Evolutionary conservation across 441 rosid species (phyloP).

Genomic region (Flueggea neowawraea): DNA sequence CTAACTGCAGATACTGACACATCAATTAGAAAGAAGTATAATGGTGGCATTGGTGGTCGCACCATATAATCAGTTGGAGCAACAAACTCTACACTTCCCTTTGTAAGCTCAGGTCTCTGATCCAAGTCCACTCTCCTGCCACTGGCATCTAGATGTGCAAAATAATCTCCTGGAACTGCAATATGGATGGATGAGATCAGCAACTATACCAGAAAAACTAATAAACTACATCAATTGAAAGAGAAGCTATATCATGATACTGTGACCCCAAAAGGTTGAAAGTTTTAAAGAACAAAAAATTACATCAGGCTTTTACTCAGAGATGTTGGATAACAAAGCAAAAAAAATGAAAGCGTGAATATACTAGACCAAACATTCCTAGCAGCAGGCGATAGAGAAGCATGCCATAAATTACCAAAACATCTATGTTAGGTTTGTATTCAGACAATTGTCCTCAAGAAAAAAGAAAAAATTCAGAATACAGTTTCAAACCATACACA

Average conservation of each 20-base stretch:
- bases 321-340: not conserved
- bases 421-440: too few relatives aligned
- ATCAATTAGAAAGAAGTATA: slow-evolving; percentile 94
- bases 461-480: too few relatives aligned
- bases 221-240: not conserved
- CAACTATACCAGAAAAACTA: not conserved
- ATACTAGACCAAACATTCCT: not conserved
- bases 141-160: slow-evolving; percentile 87
- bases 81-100: slow-evolving; percentile 95
- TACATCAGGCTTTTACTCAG: too few relatives aligned
- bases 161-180: slow-evolving; percentile 96
- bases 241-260: not conserved
- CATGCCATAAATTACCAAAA: too few relatives aligned
- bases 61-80: slow-evolving; percentile 99
- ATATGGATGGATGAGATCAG: slow-evolving; percentile 12
- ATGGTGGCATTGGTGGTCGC: slow-evolving; percentile 99
- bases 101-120: slow-evolving; percentile 92
- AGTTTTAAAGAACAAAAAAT: too few relatives aligned
- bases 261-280: too few relatives aligned
- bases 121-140: slow-evolving; percentile 94
- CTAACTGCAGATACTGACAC: slow-evolving; percentile 84
- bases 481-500: too few relatives aligned
- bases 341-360: not conserved
- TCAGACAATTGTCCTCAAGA: too few relatives aligned
- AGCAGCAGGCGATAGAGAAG: too few relatives aligned